A percentile compares a stretch with the other conserved stretches of the same genome.
Conservation (phyloP, 2,329 filamentous ascomycete genomes). For the Anthostomella pinea region DNA sequence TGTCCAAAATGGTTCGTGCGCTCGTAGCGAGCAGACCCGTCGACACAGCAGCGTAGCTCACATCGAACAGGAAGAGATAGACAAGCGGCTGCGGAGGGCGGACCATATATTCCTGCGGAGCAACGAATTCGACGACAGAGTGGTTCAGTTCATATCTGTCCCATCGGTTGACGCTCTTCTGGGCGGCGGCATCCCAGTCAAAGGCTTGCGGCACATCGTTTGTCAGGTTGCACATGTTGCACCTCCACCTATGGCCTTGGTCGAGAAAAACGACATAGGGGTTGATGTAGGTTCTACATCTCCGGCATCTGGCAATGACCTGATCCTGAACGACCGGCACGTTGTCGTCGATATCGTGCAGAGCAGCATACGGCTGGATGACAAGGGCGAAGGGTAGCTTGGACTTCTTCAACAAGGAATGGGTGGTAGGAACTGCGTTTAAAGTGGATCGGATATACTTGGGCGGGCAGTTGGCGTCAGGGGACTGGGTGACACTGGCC, state of each 20-base stretch:
- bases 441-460: slow-evolving; percentile 95
- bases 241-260: slow-evolving; percentile 95
- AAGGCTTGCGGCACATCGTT: slow-evolving; percentile 99
- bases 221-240: slow-evolving; percentile 99
- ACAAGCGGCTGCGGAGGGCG: slow-evolving; percentile 92
- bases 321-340: slow-evolving; percentile 94
- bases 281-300: slow-evolving; percentile 97
- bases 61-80: slow-evolving; percentile 93
- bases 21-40: slow-evolving; percentile 89
- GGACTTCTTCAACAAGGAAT: slow-evolving; percentile 93
- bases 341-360: slow-evolving; percentile 89
- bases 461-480: slow-evolving; percentile 83
- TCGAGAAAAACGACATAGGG: slow-evolving; percentile 96
- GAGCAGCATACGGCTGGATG: slow-evolving; percentile 89
- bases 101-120: slow-evolving; percentile 99
- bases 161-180: slow-evolving; percentile 91
- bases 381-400: slow-evolving; percentile 92
- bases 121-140: slow-evolving; percentile 95
- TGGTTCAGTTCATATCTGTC: slow-evolving; percentile 91
- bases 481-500: slow-evolving; percentile 89
- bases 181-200: slow-evolving; percentile 91
- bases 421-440: slow-evolving; percentile 88
- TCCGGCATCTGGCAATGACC: slow-evolving; percentile 92
- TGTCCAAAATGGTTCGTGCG: slow-evolving; percentile 90
- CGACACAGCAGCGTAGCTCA: slow-evolving; percentile 85